A percentile compares a stretch with the other conserved stretches of the same genome.
phyloP scores from a whole-genome alignment of 2,329 filamentous ascomycete genomes.

The Fusarium paranaense region DNA sequence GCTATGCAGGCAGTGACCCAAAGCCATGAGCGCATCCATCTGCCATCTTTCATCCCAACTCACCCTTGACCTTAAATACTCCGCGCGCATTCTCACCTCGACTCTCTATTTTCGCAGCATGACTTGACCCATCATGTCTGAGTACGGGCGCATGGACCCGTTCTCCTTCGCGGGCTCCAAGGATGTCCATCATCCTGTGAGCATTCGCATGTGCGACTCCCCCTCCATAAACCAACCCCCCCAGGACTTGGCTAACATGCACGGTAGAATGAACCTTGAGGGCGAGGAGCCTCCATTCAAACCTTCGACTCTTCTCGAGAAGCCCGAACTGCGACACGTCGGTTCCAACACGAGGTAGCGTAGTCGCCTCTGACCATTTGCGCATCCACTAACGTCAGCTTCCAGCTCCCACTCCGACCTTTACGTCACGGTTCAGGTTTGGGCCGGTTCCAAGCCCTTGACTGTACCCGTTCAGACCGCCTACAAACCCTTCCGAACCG shows the following conservation, averaged over 20 bases:
- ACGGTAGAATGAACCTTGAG: constrained; percentile 60
- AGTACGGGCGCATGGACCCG: constrained; percentile 79
- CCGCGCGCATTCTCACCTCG: neutral
- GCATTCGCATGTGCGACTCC: constrained; percentile 68
- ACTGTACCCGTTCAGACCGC: constrained; percentile 92
- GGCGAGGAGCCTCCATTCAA: constrained; percentile 56
- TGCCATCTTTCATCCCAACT: constrained; percentile 14
- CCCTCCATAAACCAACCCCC: neutral
- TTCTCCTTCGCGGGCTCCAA: constrained; percentile 96
- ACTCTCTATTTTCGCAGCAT: constrained; percentile 24
- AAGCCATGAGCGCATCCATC: constrained; percentile 3
- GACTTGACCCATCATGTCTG: constrained; percentile 50
- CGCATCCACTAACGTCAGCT: constrained; percentile 36
- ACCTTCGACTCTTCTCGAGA: constrained; percentile 78
- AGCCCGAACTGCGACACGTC: constrained; percentile 84
- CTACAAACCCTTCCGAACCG: constrained; percentile 88
- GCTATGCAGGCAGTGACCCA: neutral
- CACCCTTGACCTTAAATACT: neutral
- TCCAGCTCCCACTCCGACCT: constrained; percentile 84
- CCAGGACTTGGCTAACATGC: constrained; percentile 25
- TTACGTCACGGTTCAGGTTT: constrained; percentile 92
- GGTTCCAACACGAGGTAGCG: constrained; percentile 83
- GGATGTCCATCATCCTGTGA: constrained; percentile 79
- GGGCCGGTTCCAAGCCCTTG: constrained; percentile 94
- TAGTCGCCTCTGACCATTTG: neutral